Base-by-base conservation (phyloP, 192 early-diverging fungal genomes). In the Geranomyces variabilis region DNA sequence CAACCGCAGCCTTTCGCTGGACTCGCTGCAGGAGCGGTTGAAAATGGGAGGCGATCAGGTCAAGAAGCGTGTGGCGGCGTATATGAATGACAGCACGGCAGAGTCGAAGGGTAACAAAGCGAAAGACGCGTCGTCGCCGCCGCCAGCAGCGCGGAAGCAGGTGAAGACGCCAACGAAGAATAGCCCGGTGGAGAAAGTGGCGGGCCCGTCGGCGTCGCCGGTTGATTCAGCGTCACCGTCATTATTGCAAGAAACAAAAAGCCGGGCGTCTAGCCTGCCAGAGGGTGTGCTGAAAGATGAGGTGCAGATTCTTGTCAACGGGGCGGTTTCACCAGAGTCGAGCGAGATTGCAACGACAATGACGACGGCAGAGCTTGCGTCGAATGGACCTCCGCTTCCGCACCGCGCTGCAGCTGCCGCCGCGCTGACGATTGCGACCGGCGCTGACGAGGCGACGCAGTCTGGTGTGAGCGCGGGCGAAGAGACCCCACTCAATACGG, bases 41-140 rank as follows among this genome's bases (percentile, higher is more conserved):
- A 55, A 55, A 28, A 55, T 55, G 51, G 51, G 51, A n/a, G 51
- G 51, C 51, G 51, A 55, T 55, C 51, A 55, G 15, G 51, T 55
- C 51, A 55, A 55, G 26, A 55, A 55, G 26, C 51, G 51, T 14
- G 51, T 55, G 6, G 51, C 51, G 21, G 51, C 51, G 19, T 55
- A 55, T 28, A 55, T 55, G 51, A 55, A 55, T 55, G 51, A 55
- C 26, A 47, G 19, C 12, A n/a, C 51, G 26, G 19, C 51, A 55
- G 51, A 55, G 19, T 28, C 51, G 15, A 55, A 55, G 14, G 51
- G 6, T 3, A 47, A 47, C 12, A 55, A 55, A 28, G 51, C 21
- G 4, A 55, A 55, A 55, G 51, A 55, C 2, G 51, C 51, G 51
- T 3, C 36, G 36, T 3, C 36, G 10, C 36, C 3, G 36, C n/a